Base-by-base conservation (phyloP, 179 eudicot genomes). In the Nepenthes alata region DNA sequence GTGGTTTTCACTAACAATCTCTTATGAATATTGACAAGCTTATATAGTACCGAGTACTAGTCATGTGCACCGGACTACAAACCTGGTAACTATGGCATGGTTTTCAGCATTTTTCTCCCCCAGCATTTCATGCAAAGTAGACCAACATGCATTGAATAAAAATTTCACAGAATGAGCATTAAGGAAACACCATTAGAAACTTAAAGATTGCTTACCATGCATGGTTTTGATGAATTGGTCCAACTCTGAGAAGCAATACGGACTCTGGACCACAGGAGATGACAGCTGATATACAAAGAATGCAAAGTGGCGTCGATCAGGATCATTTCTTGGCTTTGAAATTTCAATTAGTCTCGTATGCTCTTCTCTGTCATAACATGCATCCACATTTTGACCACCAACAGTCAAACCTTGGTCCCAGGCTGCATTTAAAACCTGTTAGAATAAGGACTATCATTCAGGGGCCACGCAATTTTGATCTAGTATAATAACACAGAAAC, bases 321-420 rank as follows among this genome's bases (percentile, higher is more conserved):
- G 88, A 77, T 85, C 79, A 47, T 81, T 75, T 64, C 78, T 80
- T 56, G 91, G 91, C 67, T 75, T 85, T 66, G 86, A 78, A 63
- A 70, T 71, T 67, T 81, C 88, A 58, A 71, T 67, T n/a, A 83
- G 62, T 70, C 72, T 77, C 56, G 66, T 55, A 60, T 69, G 81
- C 55, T 76, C 80, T 67, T 74, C 91, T 70, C 80, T 83, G 64
- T 85, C 86, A 72, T 72, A 78, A 65, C 86, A 83, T 59, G 84
- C 77, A 66, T 68, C 70, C 48, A 74, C 81, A 70, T 80, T 85
- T 66, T 85, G 79, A 61, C 89, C 86, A 61, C 79, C 79, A 56
- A 85, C 71, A 61, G 63, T 59, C 61, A 85, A 65, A 54, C 84
- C 88, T 51, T 59, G 61, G 62, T 85, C 88, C 91, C 91, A 85